phyloP scores from a whole-genome alignment of 192 early-diverging fungal genomes.

The Phycomyces blakesleeanus region DNA sequence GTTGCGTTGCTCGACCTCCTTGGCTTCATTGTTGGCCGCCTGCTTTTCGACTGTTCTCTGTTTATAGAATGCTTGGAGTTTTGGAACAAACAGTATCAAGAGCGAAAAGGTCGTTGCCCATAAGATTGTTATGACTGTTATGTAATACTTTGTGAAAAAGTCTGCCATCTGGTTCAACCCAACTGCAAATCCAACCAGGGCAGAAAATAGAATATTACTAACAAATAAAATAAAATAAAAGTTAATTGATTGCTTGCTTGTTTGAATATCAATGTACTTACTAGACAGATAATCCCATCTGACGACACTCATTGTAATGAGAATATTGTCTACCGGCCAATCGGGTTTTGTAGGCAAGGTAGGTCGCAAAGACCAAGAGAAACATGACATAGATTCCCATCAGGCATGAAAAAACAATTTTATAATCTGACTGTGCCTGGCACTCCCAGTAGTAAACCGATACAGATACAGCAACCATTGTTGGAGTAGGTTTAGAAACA shows the following conservation, averaged over 20 bases:
- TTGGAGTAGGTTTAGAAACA: constrained; percentile 28
- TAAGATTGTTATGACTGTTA: constrained; percentile 37
- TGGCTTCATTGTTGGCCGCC: constrained; percentile 3
- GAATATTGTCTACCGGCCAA: constrained; percentile 38
- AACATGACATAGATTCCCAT: constrained; percentile 29
- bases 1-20: not conserved
- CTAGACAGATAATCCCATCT: constrained; percentile 53
- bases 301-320: constrained; percentile 46
- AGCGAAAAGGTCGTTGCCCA: constrained; percentile 48
- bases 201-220: constrained; percentile 48
- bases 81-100: constrained; percentile 45
- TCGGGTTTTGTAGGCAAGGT: constrained; percentile 50
- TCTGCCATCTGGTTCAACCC: constrained; percentile 36
- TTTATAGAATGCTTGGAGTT: constrained; percentile 39
- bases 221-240: too few species aligned
- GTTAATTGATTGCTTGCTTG: too few species aligned
- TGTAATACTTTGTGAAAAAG: constrained; percentile 42
- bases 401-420: constrained; percentile 28
- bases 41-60: constrained; percentile 8
- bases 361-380: constrained; percentile 40
- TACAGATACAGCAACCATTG: constrained; percentile 27
- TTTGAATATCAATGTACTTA: too few species aligned
- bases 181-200: constrained; percentile 39
- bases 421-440: constrained; percentile 17
- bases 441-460: constrained; percentile 44